Evolutionary conservation across 2,329 filamentous ascomycete genomes (phyloP).

Genomic region (Capronia epimyces): DNA sequence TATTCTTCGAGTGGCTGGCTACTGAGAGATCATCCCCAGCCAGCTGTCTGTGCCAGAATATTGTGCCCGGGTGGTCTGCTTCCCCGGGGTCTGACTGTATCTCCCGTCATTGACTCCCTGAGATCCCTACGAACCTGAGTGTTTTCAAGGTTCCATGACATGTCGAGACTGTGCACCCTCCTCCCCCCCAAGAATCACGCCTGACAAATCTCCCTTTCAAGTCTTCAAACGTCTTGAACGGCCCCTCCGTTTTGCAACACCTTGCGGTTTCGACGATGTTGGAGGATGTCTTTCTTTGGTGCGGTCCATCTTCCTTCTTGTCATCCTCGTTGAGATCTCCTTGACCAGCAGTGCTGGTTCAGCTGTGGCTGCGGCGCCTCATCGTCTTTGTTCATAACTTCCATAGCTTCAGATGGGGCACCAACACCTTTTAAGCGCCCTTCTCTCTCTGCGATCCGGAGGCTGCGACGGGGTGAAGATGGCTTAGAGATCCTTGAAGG

Average conservation of each 20-base stretch:
- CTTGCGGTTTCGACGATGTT: constrained; percentile 8
- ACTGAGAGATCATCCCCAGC: constrained; percentile 1
- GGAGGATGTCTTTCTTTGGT: constrained; percentile 4
- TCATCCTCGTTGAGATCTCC: constrained; percentile 4
- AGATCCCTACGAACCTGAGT: background rate
- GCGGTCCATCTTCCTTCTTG: constrained; percentile 3
- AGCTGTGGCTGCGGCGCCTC: background rate
- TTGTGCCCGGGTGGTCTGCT: background rate
- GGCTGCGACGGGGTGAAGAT: constrained; percentile 7
- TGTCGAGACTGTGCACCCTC: background rate
- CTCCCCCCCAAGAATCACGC: constrained; percentile 1
- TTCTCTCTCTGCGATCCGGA: constrained; percentile 7
- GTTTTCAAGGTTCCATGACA: background rate
- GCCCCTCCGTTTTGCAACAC: constrained; percentile 3
- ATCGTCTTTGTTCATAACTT: constrained; percentile 1
- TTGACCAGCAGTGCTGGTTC: background rate
- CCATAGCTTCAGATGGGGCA: constrained; percentile 2
- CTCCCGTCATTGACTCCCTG: background rate
- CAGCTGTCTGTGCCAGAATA: background rate
- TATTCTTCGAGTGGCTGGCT: background rate
- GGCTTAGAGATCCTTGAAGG: constrained; percentile 4
- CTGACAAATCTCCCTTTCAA: constrained; percentile 1
- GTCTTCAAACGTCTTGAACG: constrained; percentile 9
- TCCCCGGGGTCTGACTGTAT: background rate
- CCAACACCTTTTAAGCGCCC: background rate